Evolutionary conservation across 768 basidiomycete species (phyloP), one percentile per base, ranked within the genome.

Genomic region (Pleurotus cornucopiae): DNA sequence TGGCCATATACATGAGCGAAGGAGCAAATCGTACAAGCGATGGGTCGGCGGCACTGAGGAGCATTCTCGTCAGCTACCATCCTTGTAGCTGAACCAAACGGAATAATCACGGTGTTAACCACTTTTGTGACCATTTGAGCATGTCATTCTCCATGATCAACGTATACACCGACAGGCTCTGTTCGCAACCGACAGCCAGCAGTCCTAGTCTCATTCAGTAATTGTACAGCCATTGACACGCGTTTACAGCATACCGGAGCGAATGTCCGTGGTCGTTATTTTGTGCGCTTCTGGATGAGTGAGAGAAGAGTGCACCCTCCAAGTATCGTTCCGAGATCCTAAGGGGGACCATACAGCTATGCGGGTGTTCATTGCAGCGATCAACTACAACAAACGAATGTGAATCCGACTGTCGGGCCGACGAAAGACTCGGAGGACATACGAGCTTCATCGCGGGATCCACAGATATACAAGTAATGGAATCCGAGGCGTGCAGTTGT

Each of bases 401-500:
- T 52, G 58, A 63, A 57, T 57, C n/a, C 9, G 14, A 16, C 11
- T 44, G 20, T 21, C n/a, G n/a, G 41, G n/a, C n/a, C 52, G 54
- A 57, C 51, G 43, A 21, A 58, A 51, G 58, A 41, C 54, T 62
- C 45, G 34, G 56, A n/a, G 30, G 46, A 78, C 89, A 68, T 68
- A 93, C 91, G 58, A 91, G 79, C 73, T 87, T 91, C 84, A 90
- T 86, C 49, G 84, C 83, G 13, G 83, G 77, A 67, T 94, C 92
- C 16, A 91, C 82, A 2, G 85, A 76, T 25, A 92, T 71, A 62
- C 80, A 84, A 23, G 80, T 78, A 14, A 92, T 79, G 37, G 43
- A 12, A 64, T 67, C 52, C 77, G 74, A 23, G 9, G 70, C 62
- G 55, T 78, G 72, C 6, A 69, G 69, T 11, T 74, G 63, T n/a